Evolutionary conservation across 306 rosid species (phyloP).

Genomic region (Sphenostylis stenocarpa): DNA sequence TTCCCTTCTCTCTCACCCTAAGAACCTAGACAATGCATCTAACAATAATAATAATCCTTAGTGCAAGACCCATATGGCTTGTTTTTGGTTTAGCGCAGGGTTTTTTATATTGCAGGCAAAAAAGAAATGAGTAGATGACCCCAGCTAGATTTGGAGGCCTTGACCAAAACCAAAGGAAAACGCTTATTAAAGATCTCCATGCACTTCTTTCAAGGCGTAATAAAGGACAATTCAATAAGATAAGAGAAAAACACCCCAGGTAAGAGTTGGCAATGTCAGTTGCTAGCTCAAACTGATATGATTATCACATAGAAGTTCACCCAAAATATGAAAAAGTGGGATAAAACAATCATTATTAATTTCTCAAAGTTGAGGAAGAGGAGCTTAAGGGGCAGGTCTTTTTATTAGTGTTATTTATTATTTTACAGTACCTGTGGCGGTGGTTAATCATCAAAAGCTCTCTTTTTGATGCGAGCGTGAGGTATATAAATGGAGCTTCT

Average conservation of each 20-base stretch:
- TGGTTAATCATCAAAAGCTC: conserved; percentile 97
- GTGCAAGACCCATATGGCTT: conserved; percentile 44
- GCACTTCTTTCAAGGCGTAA: conserved; percentile 57
- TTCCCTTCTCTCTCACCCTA: conserved; percentile 15
- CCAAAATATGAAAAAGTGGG: conserved; percentile 7
- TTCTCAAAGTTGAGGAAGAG: conserved; percentile 32
- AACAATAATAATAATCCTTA: conserved; percentile 32
- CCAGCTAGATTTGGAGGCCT: conserved; percentile 58
- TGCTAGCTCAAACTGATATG: conserved; percentile 62
- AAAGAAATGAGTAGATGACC: conserved; percentile 37
- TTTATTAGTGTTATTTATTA: conserved; percentile 17
- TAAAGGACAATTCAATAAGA: conserved; percentile 61
- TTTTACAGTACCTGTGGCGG: conserved; percentile 70
- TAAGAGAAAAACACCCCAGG: conserved; percentile 40
- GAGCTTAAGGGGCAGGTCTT: conserved; percentile 35
- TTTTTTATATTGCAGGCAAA: not conserved
- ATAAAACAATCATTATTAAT: conserved; percentile 35
- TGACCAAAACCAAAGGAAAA: conserved; percentile 54
- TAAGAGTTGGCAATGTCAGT: conserved; percentile 83
- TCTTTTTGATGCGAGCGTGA: conserved; percentile 84
- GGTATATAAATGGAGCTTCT: conserved; percentile 63
- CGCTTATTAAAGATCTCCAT: conserved; percentile 42
- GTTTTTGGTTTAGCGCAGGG: conserved; percentile 12
- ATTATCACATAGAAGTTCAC: conserved; percentile 45
- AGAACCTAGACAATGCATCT: conserved; percentile 41